Conservation (phyloP, 1,284 basidiomycete genomes). For the Cryptococcus sp. region DNA sequence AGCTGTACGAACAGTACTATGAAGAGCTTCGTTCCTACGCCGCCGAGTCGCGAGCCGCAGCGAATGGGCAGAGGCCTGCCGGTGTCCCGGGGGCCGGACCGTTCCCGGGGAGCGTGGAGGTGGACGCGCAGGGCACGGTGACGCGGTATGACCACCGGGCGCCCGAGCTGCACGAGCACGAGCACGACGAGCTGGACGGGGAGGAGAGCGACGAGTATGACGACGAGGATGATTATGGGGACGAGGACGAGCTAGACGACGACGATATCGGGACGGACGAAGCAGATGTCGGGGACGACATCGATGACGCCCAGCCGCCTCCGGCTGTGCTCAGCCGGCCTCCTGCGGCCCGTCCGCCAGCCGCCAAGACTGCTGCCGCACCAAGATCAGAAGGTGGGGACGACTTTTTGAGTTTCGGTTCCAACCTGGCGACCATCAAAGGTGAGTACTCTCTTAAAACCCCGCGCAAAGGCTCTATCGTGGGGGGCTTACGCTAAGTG, state of each 20-base stretch:
- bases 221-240: constrained; percentile 43
- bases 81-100: constrained; percentile 80
- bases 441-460: constrained; percentile 55
- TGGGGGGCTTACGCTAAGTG: constrained; percentile 42
- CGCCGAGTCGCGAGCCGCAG: constrained; percentile 89
- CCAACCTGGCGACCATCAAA: constrained; percentile 75
- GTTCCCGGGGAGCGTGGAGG: constrained; percentile 94
- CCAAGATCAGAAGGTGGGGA: constrained; percentile 50
- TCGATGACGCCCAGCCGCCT: constrained; percentile 55
- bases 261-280: constrained; percentile 63
- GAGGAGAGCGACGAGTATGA: constrained; percentile 41
- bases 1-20: constrained; percentile 99
- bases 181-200: constrained; percentile 47
- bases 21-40: constrained; percentile 99
- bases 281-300: constrained; percentile 63
- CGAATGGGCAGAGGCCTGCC: constrained; percentile 69
- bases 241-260: constrained; percentile 51
- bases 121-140: constrained; percentile 84
- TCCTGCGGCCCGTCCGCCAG: constrained; percentile 45
- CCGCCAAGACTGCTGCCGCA: constrained; percentile 22
- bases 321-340: constrained; percentile 35
- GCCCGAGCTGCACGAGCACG: constrained; percentile 49
- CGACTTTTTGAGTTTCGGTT: constrained; percentile 75
- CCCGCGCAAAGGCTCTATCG: neutral
- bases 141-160: constrained; percentile 60